Conservation (phyloP, 495 filamentous ascomycete genomes). For the Glutinoglossum americanum region DNA sequence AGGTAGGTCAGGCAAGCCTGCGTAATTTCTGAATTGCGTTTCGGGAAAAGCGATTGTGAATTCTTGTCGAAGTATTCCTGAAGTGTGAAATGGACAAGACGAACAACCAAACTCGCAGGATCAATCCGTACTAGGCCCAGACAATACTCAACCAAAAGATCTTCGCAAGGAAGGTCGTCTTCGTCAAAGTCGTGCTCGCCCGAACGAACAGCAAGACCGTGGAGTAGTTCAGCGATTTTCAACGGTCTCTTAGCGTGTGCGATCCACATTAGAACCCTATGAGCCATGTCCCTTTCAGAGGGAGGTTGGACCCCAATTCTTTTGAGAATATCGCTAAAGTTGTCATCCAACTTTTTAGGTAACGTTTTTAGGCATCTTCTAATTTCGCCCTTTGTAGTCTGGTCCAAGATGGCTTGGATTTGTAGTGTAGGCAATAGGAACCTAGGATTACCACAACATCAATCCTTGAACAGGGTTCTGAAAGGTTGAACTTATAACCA, state of each 20-base stretch:
- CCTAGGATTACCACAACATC: too few relatives aligned
- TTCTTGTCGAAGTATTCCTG: too few relatives aligned
- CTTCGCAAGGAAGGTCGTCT: constrained; percentile 18
- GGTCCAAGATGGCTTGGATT: too few relatives aligned
- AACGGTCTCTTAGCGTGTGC: constrained; percentile 18
- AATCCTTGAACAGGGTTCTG: too few relatives aligned
- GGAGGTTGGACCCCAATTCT: constrained; percentile 22
- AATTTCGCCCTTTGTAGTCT: too few relatives aligned
- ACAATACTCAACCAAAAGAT: constrained; percentile 25
- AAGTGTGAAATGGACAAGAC: constrained; percentile 16
- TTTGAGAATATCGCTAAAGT: constrained; percentile 15
- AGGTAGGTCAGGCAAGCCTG: too few relatives aligned
- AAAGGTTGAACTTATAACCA: too few relatives aligned
- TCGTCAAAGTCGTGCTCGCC: constrained; percentile 24
- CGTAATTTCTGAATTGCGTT: too few relatives aligned
- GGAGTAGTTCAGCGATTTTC: constrained; percentile 24
- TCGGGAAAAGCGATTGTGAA: too few relatives aligned
- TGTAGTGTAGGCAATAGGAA: too few relatives aligned
- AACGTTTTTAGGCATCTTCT: too few relatives aligned
- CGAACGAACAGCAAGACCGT: constrained; percentile 26
- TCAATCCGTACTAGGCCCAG: constrained; percentile 30
- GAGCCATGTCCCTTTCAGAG: constrained; percentile 21
- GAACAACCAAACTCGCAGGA: constrained; percentile 22
- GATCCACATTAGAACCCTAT: constrained; percentile 15
- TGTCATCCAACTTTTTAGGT: constrained; percentile 17